Conservation (phyloP, 2,329 filamentous ascomycete genomes). For the Nemania sp. region DNA sequence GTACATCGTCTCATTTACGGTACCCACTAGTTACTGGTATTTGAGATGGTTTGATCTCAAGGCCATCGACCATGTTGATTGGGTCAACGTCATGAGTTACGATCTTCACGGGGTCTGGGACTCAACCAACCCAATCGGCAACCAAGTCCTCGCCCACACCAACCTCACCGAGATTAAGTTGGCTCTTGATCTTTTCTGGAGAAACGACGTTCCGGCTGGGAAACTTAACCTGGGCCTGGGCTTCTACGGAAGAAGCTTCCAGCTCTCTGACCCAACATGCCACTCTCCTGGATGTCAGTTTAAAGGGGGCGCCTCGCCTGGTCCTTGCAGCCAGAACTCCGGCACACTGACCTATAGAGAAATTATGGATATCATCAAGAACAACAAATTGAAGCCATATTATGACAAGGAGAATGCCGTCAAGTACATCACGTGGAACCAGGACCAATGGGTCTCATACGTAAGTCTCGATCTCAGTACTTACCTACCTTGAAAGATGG, state of each 20-base stretch:
- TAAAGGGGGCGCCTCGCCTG: not conserved
- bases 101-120: constrained; percentile 3
- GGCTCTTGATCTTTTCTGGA: not conserved
- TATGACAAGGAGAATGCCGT: not conserved
- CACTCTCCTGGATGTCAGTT: not conserved
- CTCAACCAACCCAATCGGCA: not conserved
- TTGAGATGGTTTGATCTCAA: constrained; percentile 34
- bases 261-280: not conserved
- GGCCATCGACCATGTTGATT: not conserved
- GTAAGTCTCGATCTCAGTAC: too few species aligned
- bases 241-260: constrained; percentile 9
- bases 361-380: not conserved
- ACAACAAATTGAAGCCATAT: not conserved
- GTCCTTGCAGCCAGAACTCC: not conserved
- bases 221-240: constrained; percentile 3
- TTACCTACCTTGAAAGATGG: too few species aligned
- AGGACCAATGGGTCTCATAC: constrained; percentile 13
- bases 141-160: not conserved
- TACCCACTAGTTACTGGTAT: constrained; percentile 1
- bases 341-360: not conserved
- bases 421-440: not conserved
- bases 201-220: not conserved
- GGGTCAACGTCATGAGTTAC: not conserved
- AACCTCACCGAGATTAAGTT: constrained; percentile 3
- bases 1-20: not conserved